Conservation (phyloP, 352 stramenopile genomes). For the Phytophthora pisi region DNA sequence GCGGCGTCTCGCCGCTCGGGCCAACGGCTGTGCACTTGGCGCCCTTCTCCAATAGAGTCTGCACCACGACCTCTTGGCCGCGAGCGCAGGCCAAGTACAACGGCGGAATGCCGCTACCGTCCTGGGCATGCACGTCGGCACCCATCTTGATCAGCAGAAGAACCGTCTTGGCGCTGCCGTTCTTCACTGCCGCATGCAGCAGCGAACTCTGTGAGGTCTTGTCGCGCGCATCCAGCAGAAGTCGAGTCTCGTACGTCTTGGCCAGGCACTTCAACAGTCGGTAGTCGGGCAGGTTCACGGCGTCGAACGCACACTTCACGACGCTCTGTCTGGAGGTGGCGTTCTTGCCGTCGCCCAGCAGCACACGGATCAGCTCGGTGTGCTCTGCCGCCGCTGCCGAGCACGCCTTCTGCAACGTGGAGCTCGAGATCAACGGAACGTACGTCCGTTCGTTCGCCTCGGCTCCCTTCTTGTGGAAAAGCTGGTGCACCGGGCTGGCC, state of each 20-base stretch:
- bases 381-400: slow-evolving; percentile 56
- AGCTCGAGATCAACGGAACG: slow-evolving; percentile 43
- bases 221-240: slow-evolving; percentile 55
- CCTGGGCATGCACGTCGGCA: slow-evolving; percentile 65
- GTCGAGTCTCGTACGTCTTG: slow-evolving; percentile 47
- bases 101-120: slow-evolving; percentile 68
- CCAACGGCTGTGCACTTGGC: slow-evolving; percentile 60
- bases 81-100: slow-evolving; percentile 82
- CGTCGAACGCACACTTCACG: slow-evolving; percentile 54
- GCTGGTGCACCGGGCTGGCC: slow-evolving; percentile 35
- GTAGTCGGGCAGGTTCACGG: slow-evolving; percentile 50
- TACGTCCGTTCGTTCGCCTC: slow-evolving; percentile 26
- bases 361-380: slow-evolving; percentile 41
- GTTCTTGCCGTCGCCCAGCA: slow-evolving; percentile 59
- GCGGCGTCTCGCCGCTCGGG: slow-evolving; percentile 72
- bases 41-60: slow-evolving; percentile 61
- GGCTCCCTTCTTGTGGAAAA: slow-evolving; percentile 42
- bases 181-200: slow-evolving; percentile 67
- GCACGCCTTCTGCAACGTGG: slow-evolving; percentile 49
- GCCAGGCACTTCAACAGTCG: slow-evolving; percentile 59
- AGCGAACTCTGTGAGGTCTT: slow-evolving; percentile 55
- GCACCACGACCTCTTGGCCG: slow-evolving; percentile 64
- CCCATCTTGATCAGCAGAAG: slow-evolving; percentile 67
- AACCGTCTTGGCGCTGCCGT: slow-evolving; percentile 56
- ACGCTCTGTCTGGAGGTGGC: slow-evolving; percentile 37